Conservation (phyloP, 2,329 filamentous ascomycete species). For the Microsporum canis region DNA sequence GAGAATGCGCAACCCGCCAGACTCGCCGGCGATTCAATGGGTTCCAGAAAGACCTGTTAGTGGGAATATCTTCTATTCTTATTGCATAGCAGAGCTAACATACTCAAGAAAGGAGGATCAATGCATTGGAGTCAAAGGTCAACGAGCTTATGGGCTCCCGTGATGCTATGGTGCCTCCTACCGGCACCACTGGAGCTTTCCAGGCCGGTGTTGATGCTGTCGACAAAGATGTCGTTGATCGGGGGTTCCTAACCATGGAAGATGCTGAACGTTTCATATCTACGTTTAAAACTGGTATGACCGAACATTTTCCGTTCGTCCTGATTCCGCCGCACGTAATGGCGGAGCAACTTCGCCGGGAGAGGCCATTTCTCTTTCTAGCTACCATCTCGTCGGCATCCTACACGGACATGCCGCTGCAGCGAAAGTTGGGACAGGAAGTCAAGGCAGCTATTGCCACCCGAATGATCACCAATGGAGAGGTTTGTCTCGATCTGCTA, state of each 20-base stretch:
- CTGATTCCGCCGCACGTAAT: constrained; percentile 20
- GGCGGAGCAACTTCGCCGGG: constrained; percentile 19
- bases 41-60: constrained; percentile 27
- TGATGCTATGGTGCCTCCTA: not conserved
- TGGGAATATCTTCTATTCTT: not conserved
- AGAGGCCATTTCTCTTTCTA: constrained; percentile 28
- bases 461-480: constrained; percentile 23
- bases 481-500: constrained; percentile 30
- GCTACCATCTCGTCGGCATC: constrained; percentile 24
- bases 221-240: constrained; percentile 15
- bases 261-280: constrained; percentile 18
- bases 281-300: constrained; percentile 26
- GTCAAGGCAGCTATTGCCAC: constrained; percentile 23
- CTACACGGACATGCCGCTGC: constrained; percentile 25
- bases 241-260: constrained; percentile 14
- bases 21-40: constrained; percentile 26
- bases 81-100: constrained; percentile 1
- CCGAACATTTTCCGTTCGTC: constrained; percentile 30
- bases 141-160: constrained; percentile 2
- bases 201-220: not conserved
- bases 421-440: constrained; percentile 24
- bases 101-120: constrained; percentile 21
- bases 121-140: constrained; percentile 25
- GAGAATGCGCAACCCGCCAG: constrained; percentile 28
- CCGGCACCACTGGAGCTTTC: not conserved